Conservation (phyloP, 2,329 filamentous ascomycete genomes). For the Fusarium redolens region DNA sequence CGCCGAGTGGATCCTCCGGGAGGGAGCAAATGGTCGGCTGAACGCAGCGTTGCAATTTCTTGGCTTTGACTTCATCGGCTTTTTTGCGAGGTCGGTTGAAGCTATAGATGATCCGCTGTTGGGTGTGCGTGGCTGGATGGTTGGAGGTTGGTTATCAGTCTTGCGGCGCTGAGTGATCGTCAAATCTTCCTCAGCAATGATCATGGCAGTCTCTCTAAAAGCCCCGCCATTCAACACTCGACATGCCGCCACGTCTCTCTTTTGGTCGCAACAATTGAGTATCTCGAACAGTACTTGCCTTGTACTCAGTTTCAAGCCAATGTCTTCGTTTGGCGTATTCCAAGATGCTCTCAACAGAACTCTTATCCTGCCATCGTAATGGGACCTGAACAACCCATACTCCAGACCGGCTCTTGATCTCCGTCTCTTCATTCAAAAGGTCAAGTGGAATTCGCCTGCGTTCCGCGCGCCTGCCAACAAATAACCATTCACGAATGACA, state of each 20-base stretch:
- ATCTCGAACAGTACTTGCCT: background rate
- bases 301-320: background rate
- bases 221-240: background rate
- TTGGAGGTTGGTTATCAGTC: background rate
- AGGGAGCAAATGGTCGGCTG: background rate
- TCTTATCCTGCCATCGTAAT: background rate
- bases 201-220: too few relatives aligned
- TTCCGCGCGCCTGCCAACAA: background rate
- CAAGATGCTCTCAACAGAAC: background rate
- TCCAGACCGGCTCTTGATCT: background rate
- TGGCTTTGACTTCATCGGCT: too few relatives aligned
- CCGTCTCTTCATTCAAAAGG: too few relatives aligned
- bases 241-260: background rate
- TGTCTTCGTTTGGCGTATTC: background rate
- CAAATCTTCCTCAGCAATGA: background rate
- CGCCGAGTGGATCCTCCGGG: background rate
- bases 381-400: background rate
- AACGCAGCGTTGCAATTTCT: background rate
- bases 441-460: background rate
- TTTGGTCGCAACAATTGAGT: background rate
- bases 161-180: too few relatives aligned
- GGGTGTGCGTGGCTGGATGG: too few relatives aligned
- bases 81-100: background rate
- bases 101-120: background rate
- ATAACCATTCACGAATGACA: background rate